These are phyloP conservation scores for Emergomyces pasteurianus DNA, from an alignment of 2,329 filamentous ascomycete genomes.

Conservation along the genomic window DNA sequence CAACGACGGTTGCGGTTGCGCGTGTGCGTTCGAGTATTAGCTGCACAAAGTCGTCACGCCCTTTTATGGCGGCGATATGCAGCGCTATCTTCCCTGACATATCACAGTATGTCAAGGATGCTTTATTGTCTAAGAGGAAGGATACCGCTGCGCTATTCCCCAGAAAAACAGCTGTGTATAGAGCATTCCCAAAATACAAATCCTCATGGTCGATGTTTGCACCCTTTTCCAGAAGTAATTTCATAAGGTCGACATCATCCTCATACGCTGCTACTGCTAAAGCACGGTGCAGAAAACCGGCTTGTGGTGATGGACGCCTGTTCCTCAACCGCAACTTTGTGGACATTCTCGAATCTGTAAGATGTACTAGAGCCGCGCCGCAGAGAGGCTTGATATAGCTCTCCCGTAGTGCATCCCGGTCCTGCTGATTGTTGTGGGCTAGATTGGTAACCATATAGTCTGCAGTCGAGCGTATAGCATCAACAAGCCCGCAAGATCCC, in stretches of 20 bases:
- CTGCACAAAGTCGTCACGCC: neutral
- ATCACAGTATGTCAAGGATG: neutral
- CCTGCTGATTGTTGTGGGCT: neutral
- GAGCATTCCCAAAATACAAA: conserved; percentile 1
- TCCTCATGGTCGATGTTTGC: conserved; percentile 1
- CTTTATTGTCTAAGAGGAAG: neutral
- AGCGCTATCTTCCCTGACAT: neutral
- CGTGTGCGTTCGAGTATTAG: neutral
- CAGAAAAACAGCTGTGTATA: neutral
- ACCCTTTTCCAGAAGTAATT: neutral
- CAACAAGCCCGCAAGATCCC: neutral
- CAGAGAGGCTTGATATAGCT: neutral
- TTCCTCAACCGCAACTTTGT: neutral
- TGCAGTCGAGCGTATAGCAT: neutral
- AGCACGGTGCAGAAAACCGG: neutral
- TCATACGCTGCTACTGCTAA: neutral
- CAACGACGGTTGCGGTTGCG: neutral
- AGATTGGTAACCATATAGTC: neutral
- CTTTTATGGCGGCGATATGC: neutral
- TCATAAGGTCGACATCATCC: neutral
- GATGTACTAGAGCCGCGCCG: neutral
- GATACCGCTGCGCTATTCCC: neutral
- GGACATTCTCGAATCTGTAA: conserved; percentile 1
- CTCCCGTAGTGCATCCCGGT: neutral
- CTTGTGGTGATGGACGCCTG: neutral